Base-by-base conservation (phyloP, 805 yeast species). In the Saccharomycopsis amapae region DNA sequence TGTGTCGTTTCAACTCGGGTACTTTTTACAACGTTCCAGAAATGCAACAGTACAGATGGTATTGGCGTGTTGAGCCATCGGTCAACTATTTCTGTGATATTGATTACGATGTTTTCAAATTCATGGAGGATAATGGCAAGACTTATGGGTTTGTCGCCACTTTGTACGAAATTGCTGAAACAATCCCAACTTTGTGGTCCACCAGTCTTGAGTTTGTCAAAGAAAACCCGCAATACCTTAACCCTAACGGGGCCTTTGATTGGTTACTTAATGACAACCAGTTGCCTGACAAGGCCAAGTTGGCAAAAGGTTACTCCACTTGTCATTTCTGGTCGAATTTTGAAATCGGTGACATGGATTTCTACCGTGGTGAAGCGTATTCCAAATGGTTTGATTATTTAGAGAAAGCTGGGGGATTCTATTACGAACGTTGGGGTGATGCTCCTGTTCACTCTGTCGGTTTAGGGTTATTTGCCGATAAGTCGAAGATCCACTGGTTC, bases 311-410 rank as follows among this genome's bases (percentile, higher is more conserved):
- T 13, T 68, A 66, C 64, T 77, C 67, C 62, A 77, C 68, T 1
- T 87, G 95, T 57, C 95, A 87, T 62, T 86, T 87, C 63, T 87
- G 95, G 95, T 77, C 88, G 19, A 87, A 86, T 61, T 87, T 86
- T 55, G 96, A 87, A 58, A 83, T 86, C 46, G 90, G 79, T 10
- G 79, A 84, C 55, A 73, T 87, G 83, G 90, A 87, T 53, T 87
- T 87, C 56, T 82, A 69, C 63, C 66, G 95, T 42, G 66, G 73
- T 23, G 79, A 82, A 44, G 77, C 88, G 1, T 87, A 86, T 58
- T 65, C 69, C 35, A 63, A 63, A 9, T 86, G 84, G 78, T 76
- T 81, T 56, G 65, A 79, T 25, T 65, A 69, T 56, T 63, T 87
- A 31, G 95, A 86, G 46, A 53, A 68, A 4, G 63, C 78, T 1